These are phyloP conservation scores for Malus sylvestris DNA, from an alignment of 306 rosid species.

Conservation along the genomic window DNA sequence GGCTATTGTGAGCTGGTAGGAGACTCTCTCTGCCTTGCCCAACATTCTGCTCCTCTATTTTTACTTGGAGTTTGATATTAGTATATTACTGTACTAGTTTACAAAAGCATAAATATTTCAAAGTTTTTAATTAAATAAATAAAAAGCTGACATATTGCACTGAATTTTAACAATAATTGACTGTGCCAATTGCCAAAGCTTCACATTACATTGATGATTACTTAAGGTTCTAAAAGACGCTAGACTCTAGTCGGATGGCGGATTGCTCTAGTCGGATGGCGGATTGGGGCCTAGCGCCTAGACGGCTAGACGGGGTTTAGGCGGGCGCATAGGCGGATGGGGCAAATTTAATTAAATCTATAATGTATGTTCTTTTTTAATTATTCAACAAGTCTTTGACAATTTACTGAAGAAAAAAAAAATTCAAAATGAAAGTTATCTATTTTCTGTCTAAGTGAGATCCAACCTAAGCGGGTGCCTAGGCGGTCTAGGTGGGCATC, in stretches of 20 bases:
- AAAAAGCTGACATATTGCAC: not conserved
- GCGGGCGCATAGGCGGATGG: no score
- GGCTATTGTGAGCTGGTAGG: slow-evolving; percentile 9
- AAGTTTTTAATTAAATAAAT: not conserved
- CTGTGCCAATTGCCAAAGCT: not conserved
- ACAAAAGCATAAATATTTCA: not conserved
- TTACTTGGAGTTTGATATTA: slow-evolving; percentile 8
- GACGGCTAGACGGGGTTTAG: no score
- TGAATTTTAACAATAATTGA: not conserved
- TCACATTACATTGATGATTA: slow-evolving; percentile 9
- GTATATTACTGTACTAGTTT: not conserved
- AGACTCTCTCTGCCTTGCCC: slow-evolving; percentile 15
- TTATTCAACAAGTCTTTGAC: no score
- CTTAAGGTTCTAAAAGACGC: no score
- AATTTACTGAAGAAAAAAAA: no score
- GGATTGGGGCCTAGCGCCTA: rapidly evolving
- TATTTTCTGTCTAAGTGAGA: no score
- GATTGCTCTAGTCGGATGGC: rapidly evolving
- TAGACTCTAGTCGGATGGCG: rapidly evolving
- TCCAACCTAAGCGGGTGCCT: no score
- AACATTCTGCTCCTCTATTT: slow-evolving; percentile 20
- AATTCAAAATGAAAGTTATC: no score
- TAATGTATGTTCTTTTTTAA: no score
- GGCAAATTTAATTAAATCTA: no score
- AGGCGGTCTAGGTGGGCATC: no score